These are phyloP conservation scores for Turritis glabra DNA, from an alignment of 345 rosid genomes.

Conservation along the genomic window DNA sequence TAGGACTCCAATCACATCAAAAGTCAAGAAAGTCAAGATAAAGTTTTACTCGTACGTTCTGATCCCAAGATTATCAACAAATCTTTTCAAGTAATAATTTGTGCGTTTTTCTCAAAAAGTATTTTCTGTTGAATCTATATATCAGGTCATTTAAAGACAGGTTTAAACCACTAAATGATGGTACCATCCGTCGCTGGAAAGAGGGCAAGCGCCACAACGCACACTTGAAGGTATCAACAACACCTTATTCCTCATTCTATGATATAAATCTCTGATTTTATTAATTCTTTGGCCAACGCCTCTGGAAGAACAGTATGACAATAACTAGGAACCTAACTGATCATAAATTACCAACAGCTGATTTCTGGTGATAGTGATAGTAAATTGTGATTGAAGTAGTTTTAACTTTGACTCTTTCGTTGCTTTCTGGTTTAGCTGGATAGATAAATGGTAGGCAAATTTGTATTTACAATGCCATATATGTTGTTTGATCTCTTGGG, in stretches of 20 bases:
- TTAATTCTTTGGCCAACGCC: not conserved
- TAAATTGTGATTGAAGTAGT: not conserved
- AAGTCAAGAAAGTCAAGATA: conserved; percentile 78
- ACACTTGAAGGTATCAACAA: conserved; percentile 72
- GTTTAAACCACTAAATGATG: conserved; percentile 74
- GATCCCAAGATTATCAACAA: not conserved
- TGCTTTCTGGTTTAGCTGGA: not conserved
- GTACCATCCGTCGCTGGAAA: conserved; percentile 87
- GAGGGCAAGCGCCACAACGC: conserved; percentile 96
- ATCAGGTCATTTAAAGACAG: conserved; percentile 80
- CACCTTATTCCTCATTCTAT: not conserved
- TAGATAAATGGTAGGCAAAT: not conserved
- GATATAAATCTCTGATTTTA: not conserved
- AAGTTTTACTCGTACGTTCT: conserved; percentile 83
- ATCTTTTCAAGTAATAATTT: not conserved
- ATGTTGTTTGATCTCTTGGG: not conserved
- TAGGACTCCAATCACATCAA: conserved; percentile 76
- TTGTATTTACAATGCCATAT: not conserved
- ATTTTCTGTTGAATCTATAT: not conserved
- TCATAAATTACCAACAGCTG: not conserved
- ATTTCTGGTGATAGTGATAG: not conserved
- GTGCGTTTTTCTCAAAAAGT: not conserved
- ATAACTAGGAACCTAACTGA: not conserved
- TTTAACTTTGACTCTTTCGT: not conserved
- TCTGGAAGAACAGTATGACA: not conserved